phyloP scores from a whole-genome alignment of 1,284 basidiomycete species.

The Puccinia horiana region DNA sequence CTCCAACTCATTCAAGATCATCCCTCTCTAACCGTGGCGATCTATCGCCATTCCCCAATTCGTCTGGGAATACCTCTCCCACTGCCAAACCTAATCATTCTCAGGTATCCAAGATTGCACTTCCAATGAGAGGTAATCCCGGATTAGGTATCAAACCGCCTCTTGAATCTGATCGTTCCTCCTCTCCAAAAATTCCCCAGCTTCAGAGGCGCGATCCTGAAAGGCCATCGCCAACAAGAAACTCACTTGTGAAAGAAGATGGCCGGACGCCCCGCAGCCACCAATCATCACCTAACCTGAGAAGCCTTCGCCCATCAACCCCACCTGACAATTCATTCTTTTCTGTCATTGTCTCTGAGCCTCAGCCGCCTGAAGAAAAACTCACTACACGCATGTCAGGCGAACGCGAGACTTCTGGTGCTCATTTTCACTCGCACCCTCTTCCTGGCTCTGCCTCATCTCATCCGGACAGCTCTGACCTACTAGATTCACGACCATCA shows the following conservation, averaged over 20 bases:
- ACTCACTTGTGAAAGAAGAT: neutral
- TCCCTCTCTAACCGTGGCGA: neutral
- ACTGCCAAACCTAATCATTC: neutral
- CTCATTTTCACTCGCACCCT: neutral
- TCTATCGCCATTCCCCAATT: neutral
- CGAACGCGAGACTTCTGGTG: neutral
- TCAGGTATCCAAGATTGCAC: neutral
- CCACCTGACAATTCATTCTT: conserved; percentile 14
- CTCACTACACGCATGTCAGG: neutral
- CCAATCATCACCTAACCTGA: conserved; percentile 40
- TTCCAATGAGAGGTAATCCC: neutral
- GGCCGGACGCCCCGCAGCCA: conserved; percentile 24
- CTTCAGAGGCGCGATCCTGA: conserved; percentile 22
- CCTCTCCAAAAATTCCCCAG: neutral
- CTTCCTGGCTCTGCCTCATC: neutral
- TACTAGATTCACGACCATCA: neutral
- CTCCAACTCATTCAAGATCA: neutral
- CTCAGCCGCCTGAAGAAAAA: neutral
- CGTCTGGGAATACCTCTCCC: neutral
- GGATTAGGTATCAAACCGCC: conserved; percentile 15
- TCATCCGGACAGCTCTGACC: neutral
- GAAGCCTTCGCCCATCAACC: neutral
- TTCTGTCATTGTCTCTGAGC: conserved; percentile 27
- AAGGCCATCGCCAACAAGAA: neutral
- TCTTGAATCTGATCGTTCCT: neutral